Base-by-base conservation (phyloP, 2,329 filamentous ascomycete genomes). In the Sporothrix variecibatus region DNA sequence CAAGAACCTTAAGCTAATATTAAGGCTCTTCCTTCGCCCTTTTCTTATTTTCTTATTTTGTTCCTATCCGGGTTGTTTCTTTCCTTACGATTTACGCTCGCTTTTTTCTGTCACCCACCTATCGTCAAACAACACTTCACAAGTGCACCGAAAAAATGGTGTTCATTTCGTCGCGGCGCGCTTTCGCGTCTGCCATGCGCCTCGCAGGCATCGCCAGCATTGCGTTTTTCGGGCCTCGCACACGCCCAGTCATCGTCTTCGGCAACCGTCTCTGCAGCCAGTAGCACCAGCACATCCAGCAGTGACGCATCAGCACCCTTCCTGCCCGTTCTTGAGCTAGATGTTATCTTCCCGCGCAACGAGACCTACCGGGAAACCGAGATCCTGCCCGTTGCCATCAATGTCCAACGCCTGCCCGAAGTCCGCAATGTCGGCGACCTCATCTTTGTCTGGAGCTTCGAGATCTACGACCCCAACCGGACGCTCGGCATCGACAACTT, bases 261-360 rank as follows among this genome's bases (percentile, higher is more conserved):
- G 11, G 11, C 23, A 6, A 17, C 53, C 11, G 12, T n/a, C 53
- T 9, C 58, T 11, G 38, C 34, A 4, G n/a, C 60, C 31, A 20
- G 28, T 31, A 38, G 31, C 34, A 49, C 4, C 15, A 20, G 43
- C 15, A 49, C 4, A 12, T 4, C 43, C 15, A 49, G 15, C 15
- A 3, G 7, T n/a, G 11, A 28, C n/a, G 23, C 58, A 28, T 34
- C 58, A 1, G 43, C n/a, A 12, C 12, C 31, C 11, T 69, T 69
- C 12, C 23, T 58, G 11, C 69, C 53, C 15, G 72, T 15, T 38
- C 34, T 74, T 12, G 72, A 76, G 38, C 1, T 75, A 43, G 75
- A 76, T 53, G 34, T 75, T 34, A n/a, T 76, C 67, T 76, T 72
- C 53, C 75, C 75, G 60, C 75, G 73, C 71, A 76, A 76, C 43